Conservation (phyloP, 228 moss, liverwort and hornwort genomes). For the Sphagnum magellanicum region DNA sequence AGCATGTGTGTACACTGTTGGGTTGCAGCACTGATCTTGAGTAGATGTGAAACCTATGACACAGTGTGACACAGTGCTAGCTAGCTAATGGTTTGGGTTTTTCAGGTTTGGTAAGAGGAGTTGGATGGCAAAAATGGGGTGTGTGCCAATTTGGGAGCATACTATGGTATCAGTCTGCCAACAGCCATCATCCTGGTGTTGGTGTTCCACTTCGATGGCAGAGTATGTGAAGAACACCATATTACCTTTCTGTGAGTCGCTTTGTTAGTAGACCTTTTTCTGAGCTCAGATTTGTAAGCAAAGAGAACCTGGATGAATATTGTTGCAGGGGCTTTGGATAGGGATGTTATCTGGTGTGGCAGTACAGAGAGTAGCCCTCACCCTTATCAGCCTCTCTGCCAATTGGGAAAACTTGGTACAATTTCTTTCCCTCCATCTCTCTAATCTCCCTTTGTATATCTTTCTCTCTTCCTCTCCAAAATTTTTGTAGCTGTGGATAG, state of each 20-base stretch:
- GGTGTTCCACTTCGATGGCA: conserved; percentile 22
- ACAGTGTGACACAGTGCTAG: no score
- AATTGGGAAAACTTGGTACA: conserved; percentile 42
- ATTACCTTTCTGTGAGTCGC: no score
- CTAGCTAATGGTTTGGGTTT: background rate
- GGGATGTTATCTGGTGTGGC: conserved; percentile 44
- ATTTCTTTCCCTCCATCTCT: background rate
- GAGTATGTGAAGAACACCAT: conserved; percentile 14
- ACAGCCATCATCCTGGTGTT: conserved; percentile 31
- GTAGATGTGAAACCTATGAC: no score
- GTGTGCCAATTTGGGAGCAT: conserved; percentile 58
- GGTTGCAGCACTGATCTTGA: no score
- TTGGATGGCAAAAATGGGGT: conserved; percentile 61
- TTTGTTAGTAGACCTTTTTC: no score
- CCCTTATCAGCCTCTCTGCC: conserved; percentile 14
- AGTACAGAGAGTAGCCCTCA: conserved; percentile 18
- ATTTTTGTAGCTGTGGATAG: no score
- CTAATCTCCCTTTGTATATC: background rate
- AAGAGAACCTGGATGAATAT: no score
- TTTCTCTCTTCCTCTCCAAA: no score
- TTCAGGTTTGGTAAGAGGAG: conserved; percentile 69
- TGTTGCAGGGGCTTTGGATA: conserved; percentile 39
- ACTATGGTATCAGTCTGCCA: conserved; percentile 53
- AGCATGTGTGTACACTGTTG: no score
- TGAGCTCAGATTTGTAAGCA: no score